These are phyloP conservation scores for Leccinum ambiguum DNA, from an alignment of 1,284 basidiomycete species.

Conservation along the genomic window DNA sequence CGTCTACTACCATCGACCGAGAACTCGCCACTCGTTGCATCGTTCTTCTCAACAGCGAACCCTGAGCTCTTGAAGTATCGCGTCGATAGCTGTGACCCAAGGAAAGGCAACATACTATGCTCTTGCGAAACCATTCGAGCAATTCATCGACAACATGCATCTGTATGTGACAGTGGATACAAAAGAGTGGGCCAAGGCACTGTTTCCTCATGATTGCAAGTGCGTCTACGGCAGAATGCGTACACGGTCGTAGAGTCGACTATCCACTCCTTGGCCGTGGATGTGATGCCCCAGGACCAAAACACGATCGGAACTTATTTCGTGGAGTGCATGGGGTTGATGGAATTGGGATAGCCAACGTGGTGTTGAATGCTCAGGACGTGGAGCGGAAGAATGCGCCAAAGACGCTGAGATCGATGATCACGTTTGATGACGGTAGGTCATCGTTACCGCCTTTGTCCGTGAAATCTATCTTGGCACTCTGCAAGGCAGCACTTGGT, in stretches of 20 bases:
- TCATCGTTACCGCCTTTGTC: background rate
- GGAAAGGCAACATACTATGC: too few relatives aligned
- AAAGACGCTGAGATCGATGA: constrained; percentile 74
- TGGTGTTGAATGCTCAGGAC: constrained; percentile 80
- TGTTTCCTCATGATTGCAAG: constrained; percentile 83
- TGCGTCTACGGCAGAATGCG: constrained; percentile 81
- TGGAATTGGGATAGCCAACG: constrained; percentile 90
- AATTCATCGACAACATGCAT: constrained; percentile 62
- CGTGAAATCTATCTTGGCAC: constrained; percentile 2
- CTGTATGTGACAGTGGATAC: constrained; percentile 86
- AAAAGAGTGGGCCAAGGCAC: constrained; percentile 77
- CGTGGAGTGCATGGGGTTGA: constrained; percentile 93
- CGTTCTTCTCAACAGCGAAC: too few relatives aligned
- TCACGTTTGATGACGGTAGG: constrained; percentile 91
- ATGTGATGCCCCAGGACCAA: constrained; percentile 80
- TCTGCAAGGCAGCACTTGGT: constrained; percentile 70
- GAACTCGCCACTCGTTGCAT: too few relatives aligned
- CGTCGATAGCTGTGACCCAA: too few relatives aligned
- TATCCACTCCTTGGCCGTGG: constrained; percentile 90
- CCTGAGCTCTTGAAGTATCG: too few relatives aligned
- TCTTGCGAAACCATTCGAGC: too few relatives aligned
- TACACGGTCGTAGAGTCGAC: constrained; percentile 97
- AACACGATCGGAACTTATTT: constrained; percentile 88
- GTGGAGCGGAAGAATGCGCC: constrained; percentile 49
- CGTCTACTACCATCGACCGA: too few relatives aligned